Base-by-base conservation (phyloP, 179 eudicot species). In the Beta corolliflora region DNA sequence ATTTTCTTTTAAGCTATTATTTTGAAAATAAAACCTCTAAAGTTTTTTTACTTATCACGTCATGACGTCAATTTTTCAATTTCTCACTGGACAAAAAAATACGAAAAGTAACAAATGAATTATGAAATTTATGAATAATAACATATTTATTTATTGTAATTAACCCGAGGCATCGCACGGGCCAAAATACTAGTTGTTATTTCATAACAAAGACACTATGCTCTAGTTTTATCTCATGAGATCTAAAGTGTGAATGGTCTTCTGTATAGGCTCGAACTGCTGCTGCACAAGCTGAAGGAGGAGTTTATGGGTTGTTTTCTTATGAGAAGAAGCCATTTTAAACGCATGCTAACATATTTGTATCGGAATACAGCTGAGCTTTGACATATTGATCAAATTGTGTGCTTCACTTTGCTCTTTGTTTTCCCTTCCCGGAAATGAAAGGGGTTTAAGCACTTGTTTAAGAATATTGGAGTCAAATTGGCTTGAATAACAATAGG, bases 211-310 rank as follows among this genome's bases (percentile, higher is more conserved):
- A 25, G 29, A 25, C 29, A 25, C 29, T 25, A 25, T 25, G 29
- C 29, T 25, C 29, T 25, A 25, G 29, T 25, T 25, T 25, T 25
- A 25, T 25, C 29, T 25, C 15, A 23, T 64, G 41, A 23, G 44
- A 64, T 64, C 68, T 64, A 48, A 44, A 14, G 77, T 55, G 14
- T 25, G 48, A 48, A 71, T 48, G 75, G 25, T 71, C 31, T 2
- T 14, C 14, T 48, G 48, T 5, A 48, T 52, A 92, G 93, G 97
- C 85, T 72, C 93, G 97, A 72, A 93, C 91, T 21, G 95, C 93
- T 68, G 97, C 98, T 6, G 95, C 95, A 45, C 98, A 94, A 83
- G 89, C 85, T 46, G 98, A 94, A 88, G 97, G 98, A 36, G 98
- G 97, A 56, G 84, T 94, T 73, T 95, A 94, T 77, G 98, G 95